Base-by-base conservation (phyloP, 2,329 filamentous ascomycete species). In the Coniella vitis region DNA sequence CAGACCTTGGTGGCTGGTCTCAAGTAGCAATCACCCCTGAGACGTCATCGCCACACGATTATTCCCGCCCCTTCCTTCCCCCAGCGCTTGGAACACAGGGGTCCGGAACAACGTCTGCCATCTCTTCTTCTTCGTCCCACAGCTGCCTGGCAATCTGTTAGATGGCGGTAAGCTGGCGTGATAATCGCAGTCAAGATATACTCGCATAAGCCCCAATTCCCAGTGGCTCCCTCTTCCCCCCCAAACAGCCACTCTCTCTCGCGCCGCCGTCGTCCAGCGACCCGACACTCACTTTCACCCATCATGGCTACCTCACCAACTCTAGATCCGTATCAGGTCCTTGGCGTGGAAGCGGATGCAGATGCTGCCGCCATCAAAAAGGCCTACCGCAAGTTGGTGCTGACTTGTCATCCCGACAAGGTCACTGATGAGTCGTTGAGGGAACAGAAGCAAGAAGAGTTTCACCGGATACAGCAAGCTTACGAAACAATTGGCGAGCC, bases 341-440 rank as follows among this genome's bases (percentile, higher is more conserved):
- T 96, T 43, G 87, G 87, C 46, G 78, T 96, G 49, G 63, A 82
- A 53, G 85, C 80, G 62, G 79, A 84, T 66, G 87, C 87, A 41
- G 79, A 86, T 53, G 64, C 82, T 37, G 58, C 81, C 41, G 79
- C 84, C 57, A 91, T 96, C 65, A 85, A 87, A 61, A 77, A 80
- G 45, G 85, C 87, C 14, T 84, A 95, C 69, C 83, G 87, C 59
- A 95, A 94, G 66, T 81, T 94, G 36, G 87, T 88, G 32, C 78
- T 95, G 58, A 89, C 87, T 65, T 90, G 86, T 63, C 90, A 96
- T 59, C 90, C 90, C 31, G 90, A 96, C 73, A 95, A 95, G 70
- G 81, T 95, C 54, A 84, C 89, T 57, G 80, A 95, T 60, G 81
- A 84, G 46, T 73, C 80, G 14, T 72, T 86, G 60, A 94, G 93